Evolutionary conservation across 331 rosid genomes (phyloP), one percentile per base, ranked within the genome.

Genomic region (Quercus lobata): DNA sequence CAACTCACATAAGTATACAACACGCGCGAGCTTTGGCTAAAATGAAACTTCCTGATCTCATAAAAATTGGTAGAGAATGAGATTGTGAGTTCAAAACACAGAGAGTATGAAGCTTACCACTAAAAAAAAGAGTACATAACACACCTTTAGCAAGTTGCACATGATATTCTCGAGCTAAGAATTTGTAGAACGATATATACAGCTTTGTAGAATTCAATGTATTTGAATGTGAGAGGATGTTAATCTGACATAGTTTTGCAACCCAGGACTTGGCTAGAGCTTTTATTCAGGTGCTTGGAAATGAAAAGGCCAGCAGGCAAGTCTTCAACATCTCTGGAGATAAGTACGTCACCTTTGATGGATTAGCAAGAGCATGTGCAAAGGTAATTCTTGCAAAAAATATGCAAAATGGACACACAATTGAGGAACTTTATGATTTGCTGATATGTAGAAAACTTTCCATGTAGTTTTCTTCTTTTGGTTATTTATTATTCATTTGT

Each of bases 291-390:
- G 98, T 95, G 81, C 98, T 95, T 73, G 94, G 94, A 37, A 92
- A 91, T 71, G 94, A 90, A 0, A 92, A 91, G 88, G 97, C 98
- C 78, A 95, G 92, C 92, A 89, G 83, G 83, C 80, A 95, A 88
- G 91, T 95, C 73, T 92, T 95, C 92, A 95, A 95, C 90, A 92
- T 95, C 76, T 88, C 99, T 5, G 99, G 97, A 78, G 97, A 91
- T 0, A 91, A 93, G 80, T 89, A 95, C 75, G 97, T 95, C 72
- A 91, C 99, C 6, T 95, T 95, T 79, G 97, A 91, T 75, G 97
- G 97, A 56, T 79, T 95, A 76, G 99, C 97, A 78, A 94, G 57
- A 91, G 98, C 98, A 73, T 94, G 97, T 81, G 98, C 98, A 52
- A 92, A 94, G 97, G 98, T 91, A 86, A 70, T 78, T 12, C 54